phyloP scores from a whole-genome alignment of 305 asterid genomes.

The Andrographis paniculata region DNA sequence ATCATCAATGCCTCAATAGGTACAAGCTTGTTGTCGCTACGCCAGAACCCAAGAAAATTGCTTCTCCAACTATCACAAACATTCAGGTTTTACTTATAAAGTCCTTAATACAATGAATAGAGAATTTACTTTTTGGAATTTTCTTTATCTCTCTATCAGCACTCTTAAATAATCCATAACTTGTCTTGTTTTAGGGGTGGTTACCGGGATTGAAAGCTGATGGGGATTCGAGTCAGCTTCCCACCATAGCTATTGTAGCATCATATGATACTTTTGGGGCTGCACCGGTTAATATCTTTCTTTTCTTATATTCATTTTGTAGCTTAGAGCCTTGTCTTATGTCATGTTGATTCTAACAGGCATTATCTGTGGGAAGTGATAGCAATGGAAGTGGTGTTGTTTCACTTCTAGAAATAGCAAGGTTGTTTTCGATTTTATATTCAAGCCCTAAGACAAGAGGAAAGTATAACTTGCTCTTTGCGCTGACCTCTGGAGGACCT shows the following conservation, averaged over 20 bases:
- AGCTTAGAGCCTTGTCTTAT: conserved; percentile 21
- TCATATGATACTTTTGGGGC: conserved; percentile 48
- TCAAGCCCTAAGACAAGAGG: conserved; percentile 93
- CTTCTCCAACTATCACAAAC: conserved; percentile 72
- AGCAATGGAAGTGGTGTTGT: conserved; percentile 93
- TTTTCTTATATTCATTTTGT: conserved; percentile 8
- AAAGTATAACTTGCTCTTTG: conserved; percentile 78
- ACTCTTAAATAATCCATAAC: background rate
- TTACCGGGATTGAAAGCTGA: conserved; percentile 44
- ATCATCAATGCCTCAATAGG: conserved; percentile 21
- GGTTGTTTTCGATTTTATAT: conserved; percentile 82
- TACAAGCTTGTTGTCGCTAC: conserved; percentile 88
- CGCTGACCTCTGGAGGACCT: conserved; percentile 94
- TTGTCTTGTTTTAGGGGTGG: conserved; percentile 32
- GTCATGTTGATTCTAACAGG: conserved; percentile 38
- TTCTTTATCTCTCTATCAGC: too few species aligned
- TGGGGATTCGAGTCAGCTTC: conserved; percentile 75
- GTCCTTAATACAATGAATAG: background rate
- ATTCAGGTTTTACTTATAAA: conserved; percentile 54
- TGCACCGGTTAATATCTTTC: conserved; percentile 52
- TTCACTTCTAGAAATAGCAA: conserved; percentile 90
- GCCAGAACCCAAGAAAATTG: conserved; percentile 82
- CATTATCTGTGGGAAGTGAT: conserved; percentile 89
- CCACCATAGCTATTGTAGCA: conserved; percentile 77
- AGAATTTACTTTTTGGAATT: background rate